Evolutionary conservation across 345 rosid genomes (phyloP), one percentile per base, ranked within the genome.

Genomic region (Acer yangbiense): DNA sequence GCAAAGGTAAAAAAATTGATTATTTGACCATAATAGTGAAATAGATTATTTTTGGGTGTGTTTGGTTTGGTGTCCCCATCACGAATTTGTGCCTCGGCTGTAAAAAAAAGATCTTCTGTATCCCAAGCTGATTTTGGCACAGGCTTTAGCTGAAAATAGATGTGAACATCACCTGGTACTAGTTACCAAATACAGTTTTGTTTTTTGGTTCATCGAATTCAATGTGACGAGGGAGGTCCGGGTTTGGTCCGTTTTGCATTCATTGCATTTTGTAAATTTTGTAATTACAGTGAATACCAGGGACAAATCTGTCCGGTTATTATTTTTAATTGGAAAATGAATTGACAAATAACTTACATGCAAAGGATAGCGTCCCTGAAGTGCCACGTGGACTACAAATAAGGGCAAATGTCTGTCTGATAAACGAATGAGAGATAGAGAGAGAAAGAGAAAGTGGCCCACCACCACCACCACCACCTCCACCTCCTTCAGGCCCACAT

Each of bases 321-420:
- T 43, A 7, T 43, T 43, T 43, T 8, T 41, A 41, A 43, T 7
- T 0, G 6, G 0, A 9, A 43, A 43, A 43, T 43, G 46, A 43
- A 72, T 57, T 9, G 46, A 14, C 23, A 16, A 76, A 20, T 76
- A n/a, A 43, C 69, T 68, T 79, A 27, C 27, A 50, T 12, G 69
- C 43, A 27, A 73, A 72, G 78, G 35, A 76, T 48, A 3, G 39
- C 10, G 11, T 52, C 70, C 75, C 77, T 6, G 29, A 0, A 5
- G 25, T 71, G 85, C 80, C 82, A 76, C n/a, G 80, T 74, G 76
- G 57, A 76, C 20, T 2, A 57, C 46, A 8, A 35, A 10, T 43
- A 44, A 52, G 72, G 78, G 75, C 78, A 76, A 69, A 64, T 65
- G 81, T 77, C 83, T 8, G 74, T 83, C 9, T 2, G 55, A 52